Base-by-base conservation (phyloP, 805 yeast genomes). In the Candida fluviatilis region DNA sequence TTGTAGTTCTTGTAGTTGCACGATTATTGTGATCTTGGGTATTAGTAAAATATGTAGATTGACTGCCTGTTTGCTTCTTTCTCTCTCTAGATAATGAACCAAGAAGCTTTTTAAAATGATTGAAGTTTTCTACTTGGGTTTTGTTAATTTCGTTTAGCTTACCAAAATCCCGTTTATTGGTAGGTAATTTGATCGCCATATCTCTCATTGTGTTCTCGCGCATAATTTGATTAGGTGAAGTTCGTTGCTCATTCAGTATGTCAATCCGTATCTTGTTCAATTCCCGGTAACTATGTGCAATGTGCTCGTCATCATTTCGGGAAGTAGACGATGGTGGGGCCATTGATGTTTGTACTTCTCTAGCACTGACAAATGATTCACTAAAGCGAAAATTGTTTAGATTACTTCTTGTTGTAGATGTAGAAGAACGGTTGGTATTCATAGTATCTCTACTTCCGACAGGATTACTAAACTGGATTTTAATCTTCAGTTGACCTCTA, bases 181-280 rank as follows among this genome's bases (percentile, higher is more conserved):
- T 64, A 1, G 89, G 88, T 23, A 82, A 60, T 35, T 59, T 64
- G 14, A 54, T 45, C 0, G 85, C 78, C 78, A 82, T 72, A 31
- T 76, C 80, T 42, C 69, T 67, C 40, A 81, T 52, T 0, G 78
- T 47, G 2, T 37, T 46, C 30, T 65, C 69, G 18, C 52, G 41
- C 12, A 54, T 41, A 23, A 55, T 45, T 25, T 49, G 53, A 24
- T 62, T 43, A 16, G 45, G 43, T 15, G 56, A 55, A 30, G 53
- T 64, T 14, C 64, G 65, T 26, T 71, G 42, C 25, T 63, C 65
- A 1, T 64, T 63, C 59, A 73, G 67, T n/a, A 66, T 54, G 24
- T 64, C 59, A 24, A 63, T 58, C 36, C 83, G 55, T 12, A 66
- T 55, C 24, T 60, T 64, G 36, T 69, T 61, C 38, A 80, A 57